phyloP scores from a whole-genome alignment of 2,329 filamentous ascomycete genomes.

The Didymella arachidicola region DNA sequence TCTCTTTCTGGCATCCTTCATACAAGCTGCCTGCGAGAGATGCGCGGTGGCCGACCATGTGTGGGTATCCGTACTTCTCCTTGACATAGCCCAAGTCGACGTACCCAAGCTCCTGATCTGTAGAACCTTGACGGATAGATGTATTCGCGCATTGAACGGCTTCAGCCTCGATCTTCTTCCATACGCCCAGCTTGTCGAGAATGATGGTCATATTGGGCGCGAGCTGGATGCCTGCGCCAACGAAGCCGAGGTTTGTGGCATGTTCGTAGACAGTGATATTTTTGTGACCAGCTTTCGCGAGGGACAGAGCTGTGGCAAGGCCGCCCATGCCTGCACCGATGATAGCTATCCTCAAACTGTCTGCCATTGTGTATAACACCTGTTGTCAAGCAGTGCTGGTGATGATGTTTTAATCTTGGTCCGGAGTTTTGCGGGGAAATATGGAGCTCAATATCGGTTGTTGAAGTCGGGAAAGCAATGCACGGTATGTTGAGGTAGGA shows the following conservation, averaged over 20 bases:
- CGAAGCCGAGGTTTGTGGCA: constrained; percentile 77
- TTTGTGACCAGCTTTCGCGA: constrained; percentile 78
- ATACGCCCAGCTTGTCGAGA: constrained; percentile 75
- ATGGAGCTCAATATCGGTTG: not conserved
- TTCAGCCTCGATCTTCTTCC: constrained; percentile 73
- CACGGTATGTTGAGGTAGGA: not conserved
- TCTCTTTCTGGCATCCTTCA: constrained; percentile 71
- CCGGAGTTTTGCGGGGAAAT: not conserved
- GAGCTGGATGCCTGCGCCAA: constrained; percentile 84
- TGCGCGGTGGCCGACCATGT: constrained; percentile 80
- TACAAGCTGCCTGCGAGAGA: constrained; percentile 75
- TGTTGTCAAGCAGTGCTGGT: not conserved
- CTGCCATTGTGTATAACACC: constrained; percentile 34
- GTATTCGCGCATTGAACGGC: constrained; percentile 75
- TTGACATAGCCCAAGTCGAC: constrained; percentile 74
- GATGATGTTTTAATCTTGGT: not conserved
- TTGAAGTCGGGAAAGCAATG: not conserved
- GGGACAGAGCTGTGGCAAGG: constrained; percentile 72
- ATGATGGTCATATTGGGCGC: constrained; percentile 84
- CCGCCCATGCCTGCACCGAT: constrained; percentile 76
- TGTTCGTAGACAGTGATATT: constrained; percentile 77
- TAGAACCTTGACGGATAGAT: constrained; percentile 76
- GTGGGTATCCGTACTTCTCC: constrained; percentile 74
- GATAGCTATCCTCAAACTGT: constrained; percentile 43
- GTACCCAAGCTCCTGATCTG: constrained; percentile 72